Percentiles rank a stretch among this genome's conserved stretches.
phyloP scores from a whole-genome alignment of 2,329 filamentous ascomycete genomes.

The Aspergillus ustus region DNA sequence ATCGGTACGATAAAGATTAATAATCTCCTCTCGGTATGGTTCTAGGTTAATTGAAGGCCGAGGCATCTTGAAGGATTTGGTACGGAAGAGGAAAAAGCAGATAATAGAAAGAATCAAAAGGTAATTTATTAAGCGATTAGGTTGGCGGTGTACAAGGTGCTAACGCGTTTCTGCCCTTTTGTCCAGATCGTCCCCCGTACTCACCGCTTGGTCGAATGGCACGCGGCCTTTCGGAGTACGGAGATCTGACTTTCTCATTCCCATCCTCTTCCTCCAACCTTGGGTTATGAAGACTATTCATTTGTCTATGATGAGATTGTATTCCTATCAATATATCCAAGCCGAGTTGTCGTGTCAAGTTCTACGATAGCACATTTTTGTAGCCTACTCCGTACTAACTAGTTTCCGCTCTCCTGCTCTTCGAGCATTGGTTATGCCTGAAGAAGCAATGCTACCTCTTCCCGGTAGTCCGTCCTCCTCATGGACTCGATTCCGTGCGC shows the following conservation, averaged over 20 bases:
- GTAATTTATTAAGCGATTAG: no score
- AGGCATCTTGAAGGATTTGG: no score
- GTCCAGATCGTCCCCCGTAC: neutral
- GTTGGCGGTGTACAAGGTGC: no score
- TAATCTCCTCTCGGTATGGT: no score
- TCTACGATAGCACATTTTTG: neutral
- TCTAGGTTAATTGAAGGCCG: no score
- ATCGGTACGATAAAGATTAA: no score
- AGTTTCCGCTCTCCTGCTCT: neutral
- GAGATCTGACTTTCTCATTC: neutral
- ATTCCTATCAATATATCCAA: neutral
- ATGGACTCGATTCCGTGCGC: constrained; percentile 73
- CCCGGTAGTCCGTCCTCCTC: constrained; percentile 66
- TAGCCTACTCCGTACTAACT: constrained; percentile 16
- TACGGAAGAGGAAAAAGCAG: no score
- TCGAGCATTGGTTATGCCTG: constrained; percentile 31
- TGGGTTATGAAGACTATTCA: neutral
- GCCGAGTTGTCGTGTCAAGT: neutral
- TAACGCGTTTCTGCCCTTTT: no score
- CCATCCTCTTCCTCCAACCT: neutral
- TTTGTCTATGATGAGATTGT: constrained; percentile 8
- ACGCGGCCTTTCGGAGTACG: neutral
- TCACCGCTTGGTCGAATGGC: constrained; percentile 12
- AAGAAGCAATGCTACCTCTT: constrained; percentile 53
- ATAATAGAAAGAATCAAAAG: no score